These are phyloP conservation scores for Pyricularia pennisetigena DNA, from an alignment of 2,329 filamentous ascomycete species.

Conservation along the genomic window DNA sequence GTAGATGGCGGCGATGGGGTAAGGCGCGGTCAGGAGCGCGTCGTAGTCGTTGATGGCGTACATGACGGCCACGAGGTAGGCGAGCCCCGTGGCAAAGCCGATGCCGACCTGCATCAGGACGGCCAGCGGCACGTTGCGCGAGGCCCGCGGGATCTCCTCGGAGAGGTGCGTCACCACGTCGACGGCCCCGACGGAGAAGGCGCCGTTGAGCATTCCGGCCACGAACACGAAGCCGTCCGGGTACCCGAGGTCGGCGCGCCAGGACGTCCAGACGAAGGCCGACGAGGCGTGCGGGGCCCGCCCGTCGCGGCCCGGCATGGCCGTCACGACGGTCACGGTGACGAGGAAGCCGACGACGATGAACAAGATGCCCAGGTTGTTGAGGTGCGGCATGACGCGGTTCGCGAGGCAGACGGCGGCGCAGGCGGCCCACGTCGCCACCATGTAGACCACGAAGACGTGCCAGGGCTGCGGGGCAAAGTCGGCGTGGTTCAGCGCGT, in stretches of 20 bases:
- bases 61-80: slow-evolving; percentile 42
- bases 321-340: slow-evolving; percentile 43
- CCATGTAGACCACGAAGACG: slow-evolving; percentile 30
- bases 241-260: slow-evolving; percentile 28
- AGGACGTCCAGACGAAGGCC: slow-evolving; percentile 29
- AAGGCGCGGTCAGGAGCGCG: slow-evolving; percentile 36
- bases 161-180: slow-evolving; percentile 56
- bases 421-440: slow-evolving; percentile 28
- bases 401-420: slow-evolving; percentile 42
- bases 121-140: slow-evolving; percentile 41
- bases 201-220: slow-evolving; percentile 47
- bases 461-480: slow-evolving; percentile 29
- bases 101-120: slow-evolving; percentile 39
- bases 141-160: slow-evolving; percentile 49
- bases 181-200: slow-evolving; percentile 56
- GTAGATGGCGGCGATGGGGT: slow-evolving; percentile 60
- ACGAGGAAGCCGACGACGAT: slow-evolving; percentile 24
- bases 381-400: slow-evolving; percentile 37
- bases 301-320: slow-evolving; percentile 29
- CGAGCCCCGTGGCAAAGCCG: slow-evolving; percentile 41
- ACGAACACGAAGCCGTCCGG: slow-evolving; percentile 30
- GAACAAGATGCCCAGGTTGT: slow-evolving; percentile 40
- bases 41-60: slow-evolving; percentile 47
- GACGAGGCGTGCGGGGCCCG: slow-evolving; percentile 18
- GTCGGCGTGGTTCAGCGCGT: slow-evolving; percentile 26